Evolutionary conservation across 768 basidiomycete species (phyloP), one percentile per base, ranked within the genome.

Genomic region (Cyclocybe cylindracea): DNA sequence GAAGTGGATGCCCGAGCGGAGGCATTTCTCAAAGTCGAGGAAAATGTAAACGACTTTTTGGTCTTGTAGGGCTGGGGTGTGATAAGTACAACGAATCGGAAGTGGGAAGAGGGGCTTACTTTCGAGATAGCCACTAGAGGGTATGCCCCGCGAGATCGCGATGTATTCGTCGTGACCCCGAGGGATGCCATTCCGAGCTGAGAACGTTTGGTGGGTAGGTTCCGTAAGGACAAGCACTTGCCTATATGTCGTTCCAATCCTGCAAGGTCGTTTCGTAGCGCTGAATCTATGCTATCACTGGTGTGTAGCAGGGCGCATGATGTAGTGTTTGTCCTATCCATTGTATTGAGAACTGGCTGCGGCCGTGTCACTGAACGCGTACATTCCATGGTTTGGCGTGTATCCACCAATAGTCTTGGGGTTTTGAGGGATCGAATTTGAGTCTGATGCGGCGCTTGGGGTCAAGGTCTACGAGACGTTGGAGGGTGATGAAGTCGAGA

Each of bases 161-260:
- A 63, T 65, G 48, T 50, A 62, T n/a, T 63, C 58, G 10, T 42
- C 33, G n/a, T 55, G 19, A 11, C 40, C 36, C 42, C 55, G 54
- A 10, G 58, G 51, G 47, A 65, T 63, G 7, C 64, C 64, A 10
- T 46, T 51, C n/a, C 51, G 54, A 1, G 60, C 64, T 65, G 14
- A 16, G n/a, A 16, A 13, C 24, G 16, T 11, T 13, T 19, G 32
- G 13, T 45, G 8, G 10, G 19, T 14, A 18, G 13, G 14, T n/a
- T 10, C n/a, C 19, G 41, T 10, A 35, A 39, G 24, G 11, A n/a
- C 32, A n/a, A 29, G 16, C 8, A 35, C 52, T 38, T 44, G 58
- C 62, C 50, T 36, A 64, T 58, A 40, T 64, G 32, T 13, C 24
- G 2, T 57, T 33, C 58, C 57, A 64, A 29, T 57, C 46, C 19